Base-by-base conservation (phyloP, 1,284 basidiomycete species). In the Rhodotorula sp. region DNA sequence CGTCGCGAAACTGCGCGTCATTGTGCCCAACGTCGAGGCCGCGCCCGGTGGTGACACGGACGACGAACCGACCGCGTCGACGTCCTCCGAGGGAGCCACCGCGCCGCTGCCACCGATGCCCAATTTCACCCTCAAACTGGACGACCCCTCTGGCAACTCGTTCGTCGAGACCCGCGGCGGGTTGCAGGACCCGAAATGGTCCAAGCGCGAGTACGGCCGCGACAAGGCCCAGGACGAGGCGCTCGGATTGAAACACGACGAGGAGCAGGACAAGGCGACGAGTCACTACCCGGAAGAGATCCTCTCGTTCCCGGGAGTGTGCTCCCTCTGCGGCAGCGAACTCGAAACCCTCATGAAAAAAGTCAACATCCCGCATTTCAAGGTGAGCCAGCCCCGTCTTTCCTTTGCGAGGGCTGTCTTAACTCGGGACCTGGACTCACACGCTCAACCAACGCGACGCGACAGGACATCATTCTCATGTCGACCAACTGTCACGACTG, bases 321-420 rank as follows among this genome's bases (percentile, higher is more conserved):
- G 96, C 81, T 91, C 91, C 15, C 91, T 90, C 73, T 99, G 96
- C 81, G 89, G 89, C 4, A 89, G 89, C 71, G 84, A 87, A 14
- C 84, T 93, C 30, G 86, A 93, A 79, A 99, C 95, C 0, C 83
- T 88, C 76, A 97, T 99, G 92, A 95, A 99, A 85, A 93, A 91
- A 79, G 90, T 99, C 77, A 89, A 88, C 78, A 98, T 99, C 75
- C 96, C 96, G 0, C 95, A 99, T 82, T 99, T 99, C 86, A 93
- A 99, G 85, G 92, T 90, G 69, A 64, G 84, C 73, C 44, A 44
- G 18, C 20, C 45, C 56, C 54, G 55, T 30, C 56, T 18, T 48
- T 24, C n/a, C 58, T 44, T 45, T 17, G 24, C 20, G 57, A 42
- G n/a, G 10, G 30, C 51, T 1, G 49, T 12, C n/a, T 45, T 10